A percentile compares a stretch with the other conserved stretches of the same genome.
Conservation (phyloP, 2,329 filamentous ascomycete genomes). For the Neofusicoccum parvum region DNA sequence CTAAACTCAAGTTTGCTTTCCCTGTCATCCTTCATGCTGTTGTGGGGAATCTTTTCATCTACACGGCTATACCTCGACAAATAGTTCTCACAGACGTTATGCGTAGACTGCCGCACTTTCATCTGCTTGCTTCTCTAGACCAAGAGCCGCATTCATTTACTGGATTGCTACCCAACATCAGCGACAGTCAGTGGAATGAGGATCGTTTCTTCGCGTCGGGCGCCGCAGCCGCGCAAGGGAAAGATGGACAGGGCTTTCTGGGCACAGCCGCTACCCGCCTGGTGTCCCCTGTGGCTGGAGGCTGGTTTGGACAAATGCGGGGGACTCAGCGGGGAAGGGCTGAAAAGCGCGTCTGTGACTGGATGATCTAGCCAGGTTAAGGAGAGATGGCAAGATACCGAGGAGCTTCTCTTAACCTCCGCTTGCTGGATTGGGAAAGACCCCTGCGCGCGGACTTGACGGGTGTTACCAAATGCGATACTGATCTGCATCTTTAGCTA, state of each 20-base stretch:
- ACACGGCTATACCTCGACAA: background rate
- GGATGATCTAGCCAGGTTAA: background rate
- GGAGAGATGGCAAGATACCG: background rate
- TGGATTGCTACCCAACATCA: too few species aligned
- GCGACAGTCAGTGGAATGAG: background rate
- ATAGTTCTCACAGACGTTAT: background rate
- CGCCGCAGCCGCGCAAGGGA: background rate
- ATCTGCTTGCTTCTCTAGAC: too few species aligned
- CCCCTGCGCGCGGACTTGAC: background rate
- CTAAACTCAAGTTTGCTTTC: background rate
- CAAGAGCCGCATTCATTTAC: too few species aligned
- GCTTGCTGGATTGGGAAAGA: background rate
- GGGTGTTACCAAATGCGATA: background rate
- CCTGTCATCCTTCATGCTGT: background rate
- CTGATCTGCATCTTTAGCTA: background rate
- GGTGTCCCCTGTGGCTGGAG: background rate
- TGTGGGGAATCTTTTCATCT: too few species aligned
- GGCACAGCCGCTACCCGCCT: background rate
- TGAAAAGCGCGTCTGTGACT: background rate
- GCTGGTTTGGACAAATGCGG: background rate
- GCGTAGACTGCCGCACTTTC: too few species aligned
- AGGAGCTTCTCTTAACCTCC: background rate
- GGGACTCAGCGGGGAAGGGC: background rate
- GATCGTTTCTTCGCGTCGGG: background rate
- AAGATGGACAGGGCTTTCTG: background rate